Percentiles rank a stretch among this genome's conserved stretches.
Evolutionary conservation across 2,329 filamentous ascomycete species (phyloP).

Genomic region (Fusarium fracticaudum): DNA sequence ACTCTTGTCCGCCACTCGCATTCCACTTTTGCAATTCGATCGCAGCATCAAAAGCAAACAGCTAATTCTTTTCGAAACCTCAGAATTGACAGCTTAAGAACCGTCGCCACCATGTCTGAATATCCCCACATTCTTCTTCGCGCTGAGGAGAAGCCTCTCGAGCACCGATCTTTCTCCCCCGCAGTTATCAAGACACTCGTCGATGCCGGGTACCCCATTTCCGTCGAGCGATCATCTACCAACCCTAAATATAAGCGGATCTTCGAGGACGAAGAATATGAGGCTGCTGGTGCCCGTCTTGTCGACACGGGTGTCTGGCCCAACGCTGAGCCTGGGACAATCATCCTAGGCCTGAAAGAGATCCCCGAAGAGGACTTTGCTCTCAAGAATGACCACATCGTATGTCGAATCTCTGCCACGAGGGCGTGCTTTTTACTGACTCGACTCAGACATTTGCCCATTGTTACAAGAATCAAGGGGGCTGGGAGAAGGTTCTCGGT

Average conservation of each 20-base stretch:
- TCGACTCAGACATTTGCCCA: constrained; percentile 68
- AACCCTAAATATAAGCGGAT: constrained; percentile 69
- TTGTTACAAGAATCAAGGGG: constrained; percentile 79
- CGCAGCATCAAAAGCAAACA: not conserved
- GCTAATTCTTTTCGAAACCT: constrained; percentile 13
- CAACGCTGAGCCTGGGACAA: constrained; percentile 72
- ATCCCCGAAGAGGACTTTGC: constrained; percentile 75
- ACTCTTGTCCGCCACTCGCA: not conserved
- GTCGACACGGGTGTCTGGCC: constrained; percentile 75
- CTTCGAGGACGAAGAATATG: constrained; percentile 55
- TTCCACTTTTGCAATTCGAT: not conserved
- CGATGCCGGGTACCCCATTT: constrained; percentile 74
- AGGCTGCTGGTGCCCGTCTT: constrained; percentile 70
- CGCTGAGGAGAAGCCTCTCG: constrained; percentile 67
- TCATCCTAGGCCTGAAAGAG: constrained; percentile 83
- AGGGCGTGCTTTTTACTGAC: not conserved
- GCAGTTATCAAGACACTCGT: constrained; percentile 64
- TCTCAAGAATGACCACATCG: constrained; percentile 43
- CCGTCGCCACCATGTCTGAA: constrained; percentile 39
- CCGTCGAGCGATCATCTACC: constrained; percentile 65
- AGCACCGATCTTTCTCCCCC: constrained; percentile 49
- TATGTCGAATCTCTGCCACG: not conserved
- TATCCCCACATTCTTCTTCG: constrained; percentile 60
- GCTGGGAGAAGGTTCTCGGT: constrained; percentile 82
- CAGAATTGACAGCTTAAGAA: constrained; percentile 6